A percentile compares a stretch with the other conserved stretches of the same genome.
Conservation (phyloP, 2,329 filamentous ascomycete species). For the Botrytis fragariae region DNA sequence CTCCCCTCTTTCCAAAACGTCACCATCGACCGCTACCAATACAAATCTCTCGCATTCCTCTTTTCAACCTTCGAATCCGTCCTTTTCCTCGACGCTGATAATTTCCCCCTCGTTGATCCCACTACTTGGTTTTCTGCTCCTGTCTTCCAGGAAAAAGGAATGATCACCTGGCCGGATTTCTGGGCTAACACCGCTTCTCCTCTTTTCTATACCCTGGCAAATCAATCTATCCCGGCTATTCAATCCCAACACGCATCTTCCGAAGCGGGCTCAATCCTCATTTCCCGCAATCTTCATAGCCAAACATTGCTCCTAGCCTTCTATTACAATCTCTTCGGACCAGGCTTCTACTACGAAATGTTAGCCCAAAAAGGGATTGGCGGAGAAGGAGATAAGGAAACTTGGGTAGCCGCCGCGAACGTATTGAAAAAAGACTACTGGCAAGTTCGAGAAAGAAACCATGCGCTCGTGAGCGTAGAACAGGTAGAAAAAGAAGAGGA, state of each 20-base stretch:
- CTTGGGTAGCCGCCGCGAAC: conserved; percentile 14
- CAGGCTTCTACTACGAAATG: conserved; percentile 16
- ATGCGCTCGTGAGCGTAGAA: background rate
- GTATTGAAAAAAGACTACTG: background rate
- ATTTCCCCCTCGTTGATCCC: conserved; percentile 45
- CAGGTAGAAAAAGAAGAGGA: background rate
- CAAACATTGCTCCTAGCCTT: conserved; percentile 16
- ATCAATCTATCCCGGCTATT: background rate
- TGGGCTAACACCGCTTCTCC: conserved; percentile 43
- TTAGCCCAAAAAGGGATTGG: conserved; percentile 15
- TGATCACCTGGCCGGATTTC: conserved; percentile 50
- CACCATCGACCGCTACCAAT: conserved; percentile 45
- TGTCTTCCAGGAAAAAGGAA: conserved; percentile 43
- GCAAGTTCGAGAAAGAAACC: conserved; percentile 19
- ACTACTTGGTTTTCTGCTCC: conserved; percentile 43
- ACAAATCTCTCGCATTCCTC: conserved; percentile 48
- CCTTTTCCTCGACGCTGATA: conserved; percentile 49
- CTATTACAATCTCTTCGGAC: conserved; percentile 20
- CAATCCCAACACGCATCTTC: conserved; percentile 17
- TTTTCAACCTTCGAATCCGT: conserved; percentile 50
- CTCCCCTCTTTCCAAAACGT: conserved; percentile 38
- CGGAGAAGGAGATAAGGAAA: conserved; percentile 21
- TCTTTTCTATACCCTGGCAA: conserved; percentile 42
- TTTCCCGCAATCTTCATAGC: conserved; percentile 1
- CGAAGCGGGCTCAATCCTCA: conserved; percentile 18